Percentiles rank a stretch among this genome's conserved stretches.
Conservation (phyloP, 306 rosid genomes). For the Lathyrus sativus region DNA sequence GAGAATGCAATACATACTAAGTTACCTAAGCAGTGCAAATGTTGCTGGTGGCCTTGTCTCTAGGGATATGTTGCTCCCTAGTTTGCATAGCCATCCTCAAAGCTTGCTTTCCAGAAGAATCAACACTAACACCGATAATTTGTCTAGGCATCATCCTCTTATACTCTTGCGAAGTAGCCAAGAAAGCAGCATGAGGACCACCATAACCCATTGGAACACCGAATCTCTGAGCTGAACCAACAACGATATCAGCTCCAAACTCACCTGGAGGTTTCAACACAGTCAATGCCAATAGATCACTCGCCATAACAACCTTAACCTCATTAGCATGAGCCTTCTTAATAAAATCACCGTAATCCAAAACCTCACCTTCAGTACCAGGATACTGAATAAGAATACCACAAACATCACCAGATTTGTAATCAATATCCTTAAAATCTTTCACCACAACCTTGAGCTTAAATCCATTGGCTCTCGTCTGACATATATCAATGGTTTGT, state of each 20-base stretch:
- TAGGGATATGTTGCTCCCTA: constrained; percentile 95
- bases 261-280: constrained; percentile 96
- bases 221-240: constrained; percentile 95
- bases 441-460: constrained; percentile 69
- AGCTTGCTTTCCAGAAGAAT: constrained; percentile 88
- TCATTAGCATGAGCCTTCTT: constrained; percentile 93
- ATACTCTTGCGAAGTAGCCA: constrained; percentile 99
- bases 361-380: constrained; percentile 94
- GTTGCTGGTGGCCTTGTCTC: constrained; percentile 99
- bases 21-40: constrained; percentile 98
- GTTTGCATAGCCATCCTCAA: constrained; percentile 99
- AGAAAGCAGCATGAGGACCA: constrained; percentile 98
- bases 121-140: constrained; percentile 93
- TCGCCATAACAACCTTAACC: constrained; percentile 97
- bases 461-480: constrained; percentile 91
- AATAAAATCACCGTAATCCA: constrained; percentile 89
- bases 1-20: neutral
- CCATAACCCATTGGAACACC: constrained; percentile 99
- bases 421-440: constrained; percentile 81
- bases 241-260: constrained; percentile 94
- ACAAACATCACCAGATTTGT: constrained; percentile 86
- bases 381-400: constrained; percentile 99
- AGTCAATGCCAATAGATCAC: constrained; percentile 87
- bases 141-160: constrained; percentile 99
- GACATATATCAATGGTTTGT: constrained; percentile 84